These are phyloP conservation scores for Phytophthora cajani DNA, from an alignment of 352 stramenopile genomes.

Conservation along the genomic window DNA sequence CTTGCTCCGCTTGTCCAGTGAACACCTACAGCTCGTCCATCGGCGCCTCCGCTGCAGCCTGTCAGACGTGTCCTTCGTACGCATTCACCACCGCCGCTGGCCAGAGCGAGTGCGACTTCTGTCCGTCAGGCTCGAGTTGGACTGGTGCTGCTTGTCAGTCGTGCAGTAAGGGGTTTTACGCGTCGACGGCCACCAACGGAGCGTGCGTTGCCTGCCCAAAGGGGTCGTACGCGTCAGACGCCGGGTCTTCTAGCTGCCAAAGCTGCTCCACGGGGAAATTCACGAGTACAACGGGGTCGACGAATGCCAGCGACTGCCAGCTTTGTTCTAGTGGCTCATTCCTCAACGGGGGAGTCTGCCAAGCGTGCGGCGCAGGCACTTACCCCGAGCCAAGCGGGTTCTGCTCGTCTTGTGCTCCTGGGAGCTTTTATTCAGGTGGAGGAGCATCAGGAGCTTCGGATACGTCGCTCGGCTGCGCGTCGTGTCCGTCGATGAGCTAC, in stretches of 20 bases:
- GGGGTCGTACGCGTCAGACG: slow-evolving; percentile 40
- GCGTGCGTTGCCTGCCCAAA: slow-evolving; percentile 54
- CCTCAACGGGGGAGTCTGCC: slow-evolving; percentile 41
- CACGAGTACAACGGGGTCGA: slow-evolving; percentile 39
- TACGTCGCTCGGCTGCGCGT: slow-evolving; percentile 38
- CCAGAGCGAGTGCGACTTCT: slow-evolving; percentile 39
- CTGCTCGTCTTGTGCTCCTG: slow-evolving; percentile 51
- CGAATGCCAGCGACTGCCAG: slow-evolving; percentile 36
- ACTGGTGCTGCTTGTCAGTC: slow-evolving; percentile 32
- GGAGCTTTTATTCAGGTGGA: slow-evolving; percentile 43
- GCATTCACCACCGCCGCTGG: slow-evolving; percentile 47
- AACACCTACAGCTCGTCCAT: slow-evolving; percentile 55
- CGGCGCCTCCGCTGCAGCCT: slow-evolving; percentile 29
- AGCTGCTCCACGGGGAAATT: slow-evolving; percentile 45
- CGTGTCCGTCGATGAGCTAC: slow-evolving; percentile 55
- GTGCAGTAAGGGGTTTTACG: slow-evolving; percentile 50
- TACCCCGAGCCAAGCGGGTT: slow-evolving; percentile 39
- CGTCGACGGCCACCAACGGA: slow-evolving; percentile 35
- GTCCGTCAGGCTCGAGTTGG: slow-evolving; percentile 37
- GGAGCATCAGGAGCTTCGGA: slow-evolving; percentile 2
- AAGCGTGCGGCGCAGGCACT: slow-evolving; percentile 27
- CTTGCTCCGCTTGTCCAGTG: slow-evolving; percentile 52
- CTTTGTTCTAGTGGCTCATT: slow-evolving; percentile 41
- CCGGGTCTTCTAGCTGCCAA: slow-evolving; percentile 32
- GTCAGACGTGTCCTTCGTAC: slow-evolving; percentile 39